Percentiles rank a stretch among this genome's conserved stretches.
Conservation (phyloP, 345 rosid species). For the Eutrema japonicum region DNA sequence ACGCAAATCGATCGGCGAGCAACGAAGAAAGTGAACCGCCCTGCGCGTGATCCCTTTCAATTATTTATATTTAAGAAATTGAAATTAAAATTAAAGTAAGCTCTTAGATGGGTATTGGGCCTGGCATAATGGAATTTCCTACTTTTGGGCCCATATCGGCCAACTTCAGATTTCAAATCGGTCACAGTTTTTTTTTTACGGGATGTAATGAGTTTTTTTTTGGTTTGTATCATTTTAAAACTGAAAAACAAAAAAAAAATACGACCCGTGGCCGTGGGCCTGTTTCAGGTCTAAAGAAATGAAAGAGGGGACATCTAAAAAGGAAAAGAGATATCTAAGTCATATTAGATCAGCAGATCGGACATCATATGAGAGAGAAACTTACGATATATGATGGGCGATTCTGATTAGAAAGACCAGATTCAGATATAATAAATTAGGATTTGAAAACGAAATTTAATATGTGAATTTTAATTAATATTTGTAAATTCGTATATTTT, state of each 20-base stretch:
- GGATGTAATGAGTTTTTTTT: background rate
- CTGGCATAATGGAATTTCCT: background rate
- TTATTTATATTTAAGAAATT: background rate
- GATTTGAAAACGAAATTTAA: no score
- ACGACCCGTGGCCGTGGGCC: background rate
- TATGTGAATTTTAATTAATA: no score
- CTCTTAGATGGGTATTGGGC: conserved; percentile 27
- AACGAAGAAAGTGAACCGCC: conserved; percentile 24
- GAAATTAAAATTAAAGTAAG: no score
- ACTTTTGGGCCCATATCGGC: conserved; percentile 6
- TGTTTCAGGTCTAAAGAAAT: conserved; percentile 24
- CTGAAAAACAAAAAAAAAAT: background rate
- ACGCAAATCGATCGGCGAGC: conserved; percentile 19
- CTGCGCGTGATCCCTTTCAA: conserved; percentile 6
- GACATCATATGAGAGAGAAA: conserved; percentile 35
- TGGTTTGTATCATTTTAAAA: background rate
- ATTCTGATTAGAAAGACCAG: conserved; percentile 7
- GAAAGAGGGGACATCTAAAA: conserved; percentile 40
- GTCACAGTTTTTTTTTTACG: background rate
- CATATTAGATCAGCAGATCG: conserved; percentile 10
- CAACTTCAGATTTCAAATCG: background rate
- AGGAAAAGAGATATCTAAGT: conserved; percentile 35
- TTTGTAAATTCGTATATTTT: no score
- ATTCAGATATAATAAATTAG: background rate
- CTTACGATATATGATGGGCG: background rate